Evolutionary conservation across 345 rosid genomes (phyloP), one percentile per base, ranked within the genome.

Genomic region (Arabidopsis arenosa): DNA sequence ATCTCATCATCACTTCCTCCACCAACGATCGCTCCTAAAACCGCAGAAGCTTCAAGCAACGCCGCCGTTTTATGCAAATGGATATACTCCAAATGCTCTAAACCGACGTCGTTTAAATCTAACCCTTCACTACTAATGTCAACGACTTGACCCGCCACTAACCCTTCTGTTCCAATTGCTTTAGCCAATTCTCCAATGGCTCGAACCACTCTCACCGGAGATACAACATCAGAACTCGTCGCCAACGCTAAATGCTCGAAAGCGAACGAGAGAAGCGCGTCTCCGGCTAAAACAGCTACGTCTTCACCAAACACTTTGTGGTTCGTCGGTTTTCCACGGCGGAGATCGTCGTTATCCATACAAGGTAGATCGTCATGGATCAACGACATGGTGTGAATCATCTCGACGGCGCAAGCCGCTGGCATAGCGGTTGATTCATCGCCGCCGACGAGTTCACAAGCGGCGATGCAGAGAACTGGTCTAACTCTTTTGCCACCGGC

Each of bases 351-450:
- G 85, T 95, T 88, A 26, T 95, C 98, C 98, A 92, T 95, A 49
- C 96, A 90, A 36, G 99, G 97, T 6, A 95, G 83, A 53, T 95
- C 99, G 63, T 95, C 99, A 52, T 95, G 99, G 56, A 95, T 92
- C 7, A 95, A 80, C 0, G 97, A 95, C 98, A 95, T 95, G 72
- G 98, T 89, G 70, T 92, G 98, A 63, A 92, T 86, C 98, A 92
- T 95, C 61, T 95, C 97, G 10, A 92, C 87, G 11, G 94, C 98
- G 43, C 98, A 92, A 36, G 99, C 96, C 0, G 94, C 86, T 0
- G 96, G 93, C 96, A 95, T 89, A 13, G 96, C 96, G 66, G 37
- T 33, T 12, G 88, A 64, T 63, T 87, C 88, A 7, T 64, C 21
- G 3, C 98, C 98, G 0, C 98, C 96, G 21, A 90, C 96, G n/a